Conservation (phyloP, 2,329 filamentous ascomycete species). For the Botrytis fragariae region DNA sequence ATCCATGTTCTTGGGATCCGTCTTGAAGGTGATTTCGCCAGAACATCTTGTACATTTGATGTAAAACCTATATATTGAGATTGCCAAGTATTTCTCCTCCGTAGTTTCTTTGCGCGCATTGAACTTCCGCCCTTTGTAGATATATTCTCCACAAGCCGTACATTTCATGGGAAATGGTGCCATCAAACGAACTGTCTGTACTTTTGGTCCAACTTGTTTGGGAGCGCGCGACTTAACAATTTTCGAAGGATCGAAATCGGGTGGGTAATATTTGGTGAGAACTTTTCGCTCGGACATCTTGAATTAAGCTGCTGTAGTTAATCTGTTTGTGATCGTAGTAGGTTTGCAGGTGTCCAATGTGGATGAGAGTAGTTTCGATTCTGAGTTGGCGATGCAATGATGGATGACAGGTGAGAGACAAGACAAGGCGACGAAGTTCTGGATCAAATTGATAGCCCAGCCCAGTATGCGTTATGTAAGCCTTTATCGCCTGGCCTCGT, state of each 20-base stretch:
- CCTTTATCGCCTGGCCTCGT: not conserved
- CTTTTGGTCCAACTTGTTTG: conserved; percentile 72
- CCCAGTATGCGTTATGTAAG: not conserved
- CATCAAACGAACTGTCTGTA: conserved; percentile 88
- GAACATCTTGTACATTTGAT: conserved; percentile 85
- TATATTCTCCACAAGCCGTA: conserved; percentile 69
- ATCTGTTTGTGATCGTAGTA: not conserved
- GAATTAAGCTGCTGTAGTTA: conserved; percentile 3
- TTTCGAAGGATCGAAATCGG: conserved; percentile 84
- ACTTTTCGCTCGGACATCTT: conserved; percentile 86
- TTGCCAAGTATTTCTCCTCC: conserved; percentile 83
- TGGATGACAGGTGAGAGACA: not conserved
- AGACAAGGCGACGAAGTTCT: conserved; percentile 8
- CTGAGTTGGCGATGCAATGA: conserved; percentile 4
- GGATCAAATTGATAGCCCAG: not conserved
- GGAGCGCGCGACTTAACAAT: conserved; percentile 67
- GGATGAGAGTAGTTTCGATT: not conserved
- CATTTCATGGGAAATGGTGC: conserved; percentile 82
- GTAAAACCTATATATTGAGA: conserved; percentile 87
- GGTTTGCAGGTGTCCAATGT: not conserved
- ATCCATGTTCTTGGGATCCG: conserved; percentile 93
- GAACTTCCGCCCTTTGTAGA: conserved; percentile 92
- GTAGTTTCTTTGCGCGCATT: conserved; percentile 92
- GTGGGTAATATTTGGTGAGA: conserved; percentile 63
- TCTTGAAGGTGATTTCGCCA: conserved; percentile 87